Conservation (phyloP, 352 stramenopile genomes). For the Phytophthora parvispora region DNA sequence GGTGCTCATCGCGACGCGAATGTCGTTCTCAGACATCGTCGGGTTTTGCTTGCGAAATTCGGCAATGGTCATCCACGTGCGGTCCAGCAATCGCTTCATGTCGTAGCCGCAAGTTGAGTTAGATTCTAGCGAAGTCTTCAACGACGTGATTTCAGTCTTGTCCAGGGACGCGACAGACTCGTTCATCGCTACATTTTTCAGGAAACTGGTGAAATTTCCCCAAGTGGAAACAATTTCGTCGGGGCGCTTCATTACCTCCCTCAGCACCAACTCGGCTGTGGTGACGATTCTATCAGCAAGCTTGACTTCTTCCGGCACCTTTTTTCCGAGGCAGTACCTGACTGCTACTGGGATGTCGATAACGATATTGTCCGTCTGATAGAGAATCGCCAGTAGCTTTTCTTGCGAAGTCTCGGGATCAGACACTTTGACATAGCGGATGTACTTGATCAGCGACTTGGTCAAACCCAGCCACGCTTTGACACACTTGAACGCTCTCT, state of each 20-base stretch:
- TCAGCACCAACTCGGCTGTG: slow-evolving; percentile 31
- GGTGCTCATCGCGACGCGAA: slow-evolving; percentile 24
- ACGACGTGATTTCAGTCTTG: slow-evolving; percentile 17
- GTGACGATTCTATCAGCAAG: slow-evolving; percentile 38
- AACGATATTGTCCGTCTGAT: slow-evolving; percentile 48
- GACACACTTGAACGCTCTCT: slow-evolving; percentile 33
- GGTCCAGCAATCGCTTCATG: slow-evolving; percentile 33
- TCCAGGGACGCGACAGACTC: slow-evolving; percentile 22
- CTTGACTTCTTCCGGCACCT: slow-evolving; percentile 29
- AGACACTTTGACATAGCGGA: slow-evolving; percentile 31
- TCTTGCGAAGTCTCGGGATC: slow-evolving; percentile 40
- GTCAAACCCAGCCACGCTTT: slow-evolving; percentile 31
- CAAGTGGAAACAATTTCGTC: slow-evolving; percentile 34
- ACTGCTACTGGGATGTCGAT: slow-evolving; percentile 49
- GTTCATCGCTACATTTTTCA: slow-evolving; percentile 29
- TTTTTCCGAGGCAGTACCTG: slow-evolving; percentile 38
- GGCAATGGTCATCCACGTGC: slow-evolving; percentile 32
- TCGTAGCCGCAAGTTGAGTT: slow-evolving; percentile 30
- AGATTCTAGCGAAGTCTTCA: slow-evolving; percentile 23
- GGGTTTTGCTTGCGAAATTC: slow-evolving; percentile 24
- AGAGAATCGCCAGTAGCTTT: slow-evolving; percentile 39
- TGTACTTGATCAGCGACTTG: slow-evolving; percentile 38
- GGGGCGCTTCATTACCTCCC: slow-evolving; percentile 36
- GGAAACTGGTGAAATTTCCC: slow-evolving; percentile 26
- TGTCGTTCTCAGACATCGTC: slow-evolving; percentile 26